phyloP scores from a whole-genome alignment of 306 rosid species.

The Glycine tomentella region DNA sequence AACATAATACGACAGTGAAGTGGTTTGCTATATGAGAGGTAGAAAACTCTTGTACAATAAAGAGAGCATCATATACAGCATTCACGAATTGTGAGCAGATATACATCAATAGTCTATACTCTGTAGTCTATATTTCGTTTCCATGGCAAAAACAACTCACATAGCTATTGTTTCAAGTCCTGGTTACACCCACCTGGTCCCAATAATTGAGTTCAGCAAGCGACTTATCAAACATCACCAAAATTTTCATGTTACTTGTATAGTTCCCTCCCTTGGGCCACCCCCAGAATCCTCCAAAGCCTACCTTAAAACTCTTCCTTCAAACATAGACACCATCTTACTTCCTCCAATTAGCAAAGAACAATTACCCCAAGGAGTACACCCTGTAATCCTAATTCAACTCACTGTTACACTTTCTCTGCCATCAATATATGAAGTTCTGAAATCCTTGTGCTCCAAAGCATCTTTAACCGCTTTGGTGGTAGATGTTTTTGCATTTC shows the following conservation, averaged over 20 bases:
- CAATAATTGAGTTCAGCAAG: constrained; percentile 52
- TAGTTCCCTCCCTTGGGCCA: constrained; percentile 52
- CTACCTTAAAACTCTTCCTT: constrained; percentile 55
- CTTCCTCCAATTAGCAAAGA: constrained; percentile 51
- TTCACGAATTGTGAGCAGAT: not conserved
- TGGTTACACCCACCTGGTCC: constrained; percentile 54
- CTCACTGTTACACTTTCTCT: constrained; percentile 41
- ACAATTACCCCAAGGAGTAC: constrained; percentile 37
- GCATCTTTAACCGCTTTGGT: constrained; percentile 38
- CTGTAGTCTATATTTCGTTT: no score
- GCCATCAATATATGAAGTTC: constrained; percentile 31
- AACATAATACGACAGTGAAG: not conserved
- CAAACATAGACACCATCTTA: constrained; percentile 46
- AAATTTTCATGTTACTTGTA: constrained; percentile 53
- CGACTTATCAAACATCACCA: constrained; percentile 39
- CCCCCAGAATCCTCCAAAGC: constrained; percentile 43
- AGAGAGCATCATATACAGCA: not conserved
- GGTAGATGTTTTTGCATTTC: constrained; percentile 38
- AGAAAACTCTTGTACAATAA: not conserved
- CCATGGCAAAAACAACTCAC: constrained; percentile 35
- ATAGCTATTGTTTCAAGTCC: constrained; percentile 44
- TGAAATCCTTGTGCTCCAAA: constrained; percentile 32
- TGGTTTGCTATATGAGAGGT: constrained; percentile 3
- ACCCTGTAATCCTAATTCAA: constrained; percentile 24
- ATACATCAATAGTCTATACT: not conserved